phyloP scores from a whole-genome alignment of 176 grass and related monocot genomes.

The Hsuehochloa calcarea region DNA sequence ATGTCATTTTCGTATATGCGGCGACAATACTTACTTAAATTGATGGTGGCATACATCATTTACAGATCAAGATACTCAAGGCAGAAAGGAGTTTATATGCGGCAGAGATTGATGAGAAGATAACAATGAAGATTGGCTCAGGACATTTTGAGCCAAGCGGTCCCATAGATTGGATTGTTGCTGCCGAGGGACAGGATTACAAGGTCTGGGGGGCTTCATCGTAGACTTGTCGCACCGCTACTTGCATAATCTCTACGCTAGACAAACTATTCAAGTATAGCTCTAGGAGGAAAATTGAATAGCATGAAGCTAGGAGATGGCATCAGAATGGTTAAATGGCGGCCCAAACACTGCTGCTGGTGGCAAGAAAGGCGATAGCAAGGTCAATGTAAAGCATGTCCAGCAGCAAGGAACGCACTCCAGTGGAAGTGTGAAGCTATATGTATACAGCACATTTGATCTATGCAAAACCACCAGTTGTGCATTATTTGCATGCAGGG shows the following conservation, averaged over 20 bases:
- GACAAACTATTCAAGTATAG: not conserved
- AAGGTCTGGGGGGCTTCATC: constrained; percentile 72
- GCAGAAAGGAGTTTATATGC: constrained; percentile 78
- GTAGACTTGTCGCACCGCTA: constrained; percentile 5
- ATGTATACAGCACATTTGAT: constrained; percentile 17
- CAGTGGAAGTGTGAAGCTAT: not conserved
- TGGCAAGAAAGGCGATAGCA: not conserved
- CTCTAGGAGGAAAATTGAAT: constrained; percentile 8
- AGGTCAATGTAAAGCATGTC: constrained; percentile 13
- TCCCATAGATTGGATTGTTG: constrained; percentile 56
- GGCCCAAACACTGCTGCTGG: not conserved
- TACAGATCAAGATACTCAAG: constrained; percentile 87
- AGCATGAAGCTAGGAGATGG: constrained; percentile 21
- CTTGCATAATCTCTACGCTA: not conserved
- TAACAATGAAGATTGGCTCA: constrained; percentile 77
- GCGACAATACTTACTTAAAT: not conserved
- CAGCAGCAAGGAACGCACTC: not conserved
- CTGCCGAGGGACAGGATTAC: constrained; percentile 75
- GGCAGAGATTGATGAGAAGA: constrained; percentile 72
- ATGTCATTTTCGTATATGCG: not conserved
- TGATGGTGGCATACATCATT: not conserved
- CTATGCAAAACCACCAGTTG: constrained; percentile 6
- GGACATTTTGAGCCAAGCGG: constrained; percentile 75
- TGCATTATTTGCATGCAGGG: constrained; percentile 9
- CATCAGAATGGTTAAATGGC: constrained; percentile 14